These are phyloP conservation scores for Dryas alaskensis DNA, from an alignment of 306 rosid genomes.

Conservation along the genomic window DNA sequence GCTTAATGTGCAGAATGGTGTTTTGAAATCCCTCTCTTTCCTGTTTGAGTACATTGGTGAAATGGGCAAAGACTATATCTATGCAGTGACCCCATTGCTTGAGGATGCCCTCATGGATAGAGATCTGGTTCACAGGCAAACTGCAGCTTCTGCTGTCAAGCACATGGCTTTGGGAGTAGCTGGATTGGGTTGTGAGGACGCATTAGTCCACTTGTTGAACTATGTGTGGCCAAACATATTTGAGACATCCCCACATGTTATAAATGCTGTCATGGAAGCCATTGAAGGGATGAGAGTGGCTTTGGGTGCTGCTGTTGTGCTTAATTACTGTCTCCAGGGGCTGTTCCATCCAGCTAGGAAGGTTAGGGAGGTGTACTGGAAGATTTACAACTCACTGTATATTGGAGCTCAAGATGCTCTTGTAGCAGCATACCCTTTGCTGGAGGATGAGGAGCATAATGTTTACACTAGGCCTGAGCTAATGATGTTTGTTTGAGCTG, in stretches of 20 bases:
- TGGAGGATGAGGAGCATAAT: constrained; percentile 63
- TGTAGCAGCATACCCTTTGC: constrained; percentile 60
- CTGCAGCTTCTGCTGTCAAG: constrained; percentile 96
- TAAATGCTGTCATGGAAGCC: constrained; percentile 97
- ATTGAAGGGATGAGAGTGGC: constrained; percentile 98
- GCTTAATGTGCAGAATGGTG: constrained; percentile 94
- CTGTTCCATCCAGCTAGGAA: constrained; percentile 77
- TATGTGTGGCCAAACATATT: constrained; percentile 95
- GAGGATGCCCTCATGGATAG: constrained; percentile 97
- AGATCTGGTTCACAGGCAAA: constrained; percentile 94
- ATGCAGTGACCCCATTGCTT: constrained; percentile 90
- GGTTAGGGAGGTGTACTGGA: constrained; percentile 83
- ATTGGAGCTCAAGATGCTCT: constrained; percentile 80
- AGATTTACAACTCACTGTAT: constrained; percentile 65
- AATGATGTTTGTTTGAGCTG: constrained; percentile 49
- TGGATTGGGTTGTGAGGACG: constrained; percentile 96
- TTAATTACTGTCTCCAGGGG: constrained; percentile 77
- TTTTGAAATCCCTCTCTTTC: constrained; percentile 86
- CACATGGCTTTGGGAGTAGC: constrained; percentile 99
- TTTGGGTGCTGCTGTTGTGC: constrained; percentile 79
- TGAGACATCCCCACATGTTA: constrained; percentile 93
- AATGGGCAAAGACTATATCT: constrained; percentile 97
- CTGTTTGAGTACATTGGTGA: constrained; percentile 95
- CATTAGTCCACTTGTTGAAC: constrained; percentile 74
- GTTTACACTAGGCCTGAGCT: constrained; percentile 61